Evolutionary conservation across 345 rosid genomes (phyloP), one percentile per base, ranked within the genome.

Genomic region (Arabis alpina): DNA sequence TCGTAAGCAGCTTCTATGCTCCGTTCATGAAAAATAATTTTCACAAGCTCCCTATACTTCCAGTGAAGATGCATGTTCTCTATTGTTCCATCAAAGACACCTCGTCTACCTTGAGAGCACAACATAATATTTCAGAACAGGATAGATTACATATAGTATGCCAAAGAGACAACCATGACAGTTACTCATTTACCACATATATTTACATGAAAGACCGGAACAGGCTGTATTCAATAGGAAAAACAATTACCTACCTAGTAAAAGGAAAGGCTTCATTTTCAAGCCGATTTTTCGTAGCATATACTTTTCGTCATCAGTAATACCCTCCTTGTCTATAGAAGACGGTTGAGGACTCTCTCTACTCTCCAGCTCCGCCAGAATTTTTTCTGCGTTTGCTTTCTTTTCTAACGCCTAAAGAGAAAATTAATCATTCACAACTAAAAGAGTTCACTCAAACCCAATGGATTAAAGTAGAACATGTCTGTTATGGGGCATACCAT

Each of bases 51-150:
- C 84, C 98, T 82, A 75, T 93, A 87, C 80, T 93, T 93, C 98
- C 98, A 91, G 72, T 93, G 98, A 70, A 93, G 97, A 82, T 93
- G 98, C 97, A 93, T 89, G 77, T 93, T 93, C 82, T 93, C 97
- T 64, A 93, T 72, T 56, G 96, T 91, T 78, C 97, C 97, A 58
- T 78, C 92, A 84, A 88, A 93, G 54, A 89, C 87, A 2, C 97
- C 94, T 68, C 94, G 77, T 79, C 92, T 85, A 81, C 98, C 98
- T 93, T 80, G 69, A 55, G 70, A 82, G 50, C 61, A 54, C 74
- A 78, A 65, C 50, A 73, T 60, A 59, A 77, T 52, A 75, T 8
- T 59, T 15, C 16, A 49, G 61, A 39, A 28, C 39, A 8, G 32
- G 36, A 48, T 3, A 45, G 14, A 13, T 61, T 52, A 47, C 47